Conservation (phyloP, 768 basidiomycete genomes). For the Naematelia encephala region DNA sequence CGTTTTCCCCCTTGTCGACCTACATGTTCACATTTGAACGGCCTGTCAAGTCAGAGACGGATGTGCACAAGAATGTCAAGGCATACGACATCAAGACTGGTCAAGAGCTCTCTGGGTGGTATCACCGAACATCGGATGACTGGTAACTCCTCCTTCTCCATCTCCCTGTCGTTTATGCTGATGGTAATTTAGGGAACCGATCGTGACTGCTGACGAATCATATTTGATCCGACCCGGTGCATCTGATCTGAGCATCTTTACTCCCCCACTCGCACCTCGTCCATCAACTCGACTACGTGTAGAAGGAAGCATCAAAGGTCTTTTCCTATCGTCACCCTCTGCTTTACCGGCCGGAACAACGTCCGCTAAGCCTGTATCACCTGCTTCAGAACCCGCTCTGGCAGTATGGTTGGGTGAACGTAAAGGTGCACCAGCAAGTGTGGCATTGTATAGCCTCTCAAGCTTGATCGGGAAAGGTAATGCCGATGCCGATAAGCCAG, state of each 20-base stretch:
- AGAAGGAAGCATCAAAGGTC: slow-evolving; percentile 35
- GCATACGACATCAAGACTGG: slow-evolving; percentile 83
- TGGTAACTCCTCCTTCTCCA: slow-evolving; percentile 56
- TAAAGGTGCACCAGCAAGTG: slow-evolving; percentile 85
- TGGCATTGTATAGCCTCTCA: slow-evolving; percentile 76
- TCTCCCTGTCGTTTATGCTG: neutral
- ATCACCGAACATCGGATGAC: slow-evolving; percentile 83
- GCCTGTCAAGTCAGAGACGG: slow-evolving; percentile 87
- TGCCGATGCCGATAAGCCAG: slow-evolving; percentile 27
- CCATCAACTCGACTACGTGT: slow-evolving; percentile 34
- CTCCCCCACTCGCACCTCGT: slow-evolving; percentile 49
- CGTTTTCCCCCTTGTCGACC: slow-evolving; percentile 88
- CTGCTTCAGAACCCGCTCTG: slow-evolving; percentile 52
- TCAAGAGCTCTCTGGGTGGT: slow-evolving; percentile 78
- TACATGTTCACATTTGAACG: slow-evolving; percentile 96
- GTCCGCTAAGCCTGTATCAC: slow-evolving; percentile 28
- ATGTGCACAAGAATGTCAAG: slow-evolving; percentile 90
- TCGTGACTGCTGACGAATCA: slow-evolving; percentile 46
- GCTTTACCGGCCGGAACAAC: slow-evolving; percentile 33
- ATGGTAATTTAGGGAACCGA: slow-evolving; percentile 39
- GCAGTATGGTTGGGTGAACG: slow-evolving; percentile 92
- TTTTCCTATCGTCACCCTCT: slow-evolving; percentile 38
- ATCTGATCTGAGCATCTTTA: slow-evolving; percentile 44
- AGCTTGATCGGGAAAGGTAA: slow-evolving; percentile 32
- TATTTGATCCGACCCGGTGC: slow-evolving; percentile 39